Conservation (phyloP, 352 stramenopile genomes). For the Globisporangium takayamanum region DNA sequence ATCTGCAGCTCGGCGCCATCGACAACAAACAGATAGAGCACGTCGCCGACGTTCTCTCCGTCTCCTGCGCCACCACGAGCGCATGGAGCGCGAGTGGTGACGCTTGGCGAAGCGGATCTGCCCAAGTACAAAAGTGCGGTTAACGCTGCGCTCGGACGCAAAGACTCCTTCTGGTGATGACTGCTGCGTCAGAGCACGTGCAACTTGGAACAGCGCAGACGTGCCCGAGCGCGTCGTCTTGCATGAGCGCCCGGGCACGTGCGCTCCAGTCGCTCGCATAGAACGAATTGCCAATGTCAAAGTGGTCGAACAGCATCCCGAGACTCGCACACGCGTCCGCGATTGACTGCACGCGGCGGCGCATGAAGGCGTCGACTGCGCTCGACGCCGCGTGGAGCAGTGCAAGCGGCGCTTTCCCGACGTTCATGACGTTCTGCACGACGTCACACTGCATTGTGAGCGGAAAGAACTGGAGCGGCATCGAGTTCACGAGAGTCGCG, state of each 20-base stretch:
- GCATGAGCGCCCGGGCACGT: slow-evolving; percentile 51
- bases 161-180: slow-evolving; percentile 23
- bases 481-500: slow-evolving; percentile 48
- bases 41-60: slow-evolving; percentile 13
- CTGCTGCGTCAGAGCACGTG: slow-evolving; percentile 1
- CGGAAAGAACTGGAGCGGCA: slow-evolving; percentile 52
- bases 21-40: slow-evolving; percentile 58
- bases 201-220: slow-evolving; percentile 36
- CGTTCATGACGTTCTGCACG: slow-evolving; percentile 58
- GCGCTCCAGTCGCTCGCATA: slow-evolving; percentile 30
- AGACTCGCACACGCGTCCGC: slow-evolving; percentile 45
- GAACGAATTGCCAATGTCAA: slow-evolving; percentile 83
- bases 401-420: slow-evolving; percentile 60
- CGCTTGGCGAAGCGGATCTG: slow-evolving; percentile 11
- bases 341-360: slow-evolving; percentile 48
- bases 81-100: slow-evolving; percentile 46
- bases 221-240: slow-evolving; percentile 42
- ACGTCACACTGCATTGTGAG: slow-evolving; percentile 44
- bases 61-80: slow-evolving; percentile 12
- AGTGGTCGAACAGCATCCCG: slow-evolving; percentile 85
- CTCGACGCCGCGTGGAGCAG: slow-evolving; percentile 41
- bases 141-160: slow-evolving; percentile 35
- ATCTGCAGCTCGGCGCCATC: slow-evolving; percentile 18
- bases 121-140: slow-evolving; percentile 58
- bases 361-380: slow-evolving; percentile 52